Percentiles rank a stretch among this genome's conserved stretches.
Evolutionary conservation across 495 filamentous ascomycete species (phyloP).

Genomic region (Neurospora sp.): DNA sequence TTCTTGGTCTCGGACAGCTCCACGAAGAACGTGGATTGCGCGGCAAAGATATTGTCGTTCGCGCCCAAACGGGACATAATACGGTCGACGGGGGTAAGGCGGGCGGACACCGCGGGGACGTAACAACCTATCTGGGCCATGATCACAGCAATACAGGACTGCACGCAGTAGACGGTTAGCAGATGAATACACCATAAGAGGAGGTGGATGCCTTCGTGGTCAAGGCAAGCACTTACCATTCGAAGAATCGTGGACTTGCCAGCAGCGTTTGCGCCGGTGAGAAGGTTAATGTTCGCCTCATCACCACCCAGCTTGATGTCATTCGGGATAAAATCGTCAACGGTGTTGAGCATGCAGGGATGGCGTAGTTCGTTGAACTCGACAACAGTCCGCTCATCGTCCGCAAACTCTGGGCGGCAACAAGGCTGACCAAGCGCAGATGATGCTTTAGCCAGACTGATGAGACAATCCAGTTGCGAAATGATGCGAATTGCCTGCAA

Average conservation of each 20-base stretch:
- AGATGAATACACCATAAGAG: conserved; percentile 1
- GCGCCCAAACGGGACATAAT: conserved; percentile 99
- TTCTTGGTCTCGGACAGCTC: conserved; percentile 97
- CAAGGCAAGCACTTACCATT: conserved; percentile 54
- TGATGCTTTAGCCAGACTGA: conserved; percentile 85
- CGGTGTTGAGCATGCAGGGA: conserved; percentile 81
- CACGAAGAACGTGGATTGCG: conserved; percentile 97
- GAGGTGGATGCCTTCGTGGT: neutral
- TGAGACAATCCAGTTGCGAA: conserved; percentile 88
- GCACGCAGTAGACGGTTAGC: conserved; percentile 8
- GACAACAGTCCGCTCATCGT: conserved; percentile 72
- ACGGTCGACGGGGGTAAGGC: conserved; percentile 84
- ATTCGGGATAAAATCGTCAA: conserved; percentile 95
- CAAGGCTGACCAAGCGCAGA: conserved; percentile 70
- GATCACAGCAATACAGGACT: conserved; percentile 86
- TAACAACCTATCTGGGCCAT: conserved; percentile 98
- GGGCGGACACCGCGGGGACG: conserved; percentile 72
- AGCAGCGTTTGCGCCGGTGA: conserved; percentile 95
- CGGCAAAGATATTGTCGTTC: conserved; percentile 98
- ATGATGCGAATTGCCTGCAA: conserved; percentile 76
- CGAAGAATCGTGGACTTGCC: conserved; percentile 97
- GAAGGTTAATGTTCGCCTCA: conserved; percentile 72
- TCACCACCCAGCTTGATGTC: conserved; percentile 80
- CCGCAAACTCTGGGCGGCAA: conserved; percentile 80
- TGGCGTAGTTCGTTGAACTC: conserved; percentile 90